Conservation (phyloP, 768 basidiomycete genomes). For the Suillus placidus region DNA sequence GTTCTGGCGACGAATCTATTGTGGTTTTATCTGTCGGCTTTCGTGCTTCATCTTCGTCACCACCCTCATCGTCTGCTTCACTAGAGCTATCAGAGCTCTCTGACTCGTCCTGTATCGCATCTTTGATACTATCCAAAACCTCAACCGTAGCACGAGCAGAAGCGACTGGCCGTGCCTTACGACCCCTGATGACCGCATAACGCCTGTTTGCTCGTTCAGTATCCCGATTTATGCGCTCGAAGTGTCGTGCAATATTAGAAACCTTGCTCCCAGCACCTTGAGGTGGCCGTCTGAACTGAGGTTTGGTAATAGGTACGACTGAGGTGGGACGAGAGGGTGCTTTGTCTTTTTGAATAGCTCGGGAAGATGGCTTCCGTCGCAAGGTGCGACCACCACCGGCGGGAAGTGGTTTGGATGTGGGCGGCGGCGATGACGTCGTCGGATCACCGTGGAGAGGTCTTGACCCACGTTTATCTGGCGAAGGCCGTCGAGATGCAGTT, state of each 20-base stretch:
- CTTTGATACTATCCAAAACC: slow-evolving; percentile 85
- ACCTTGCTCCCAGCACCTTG: slow-evolving; percentile 67
- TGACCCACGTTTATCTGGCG: slow-evolving; percentile 68
- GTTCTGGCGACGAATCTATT: slow-evolving; percentile 35
- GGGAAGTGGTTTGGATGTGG: slow-evolving; percentile 28
- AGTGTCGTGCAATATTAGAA: slow-evolving; percentile 86
- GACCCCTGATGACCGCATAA: slow-evolving; percentile 85
- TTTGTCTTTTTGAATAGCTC: slow-evolving; percentile 40
- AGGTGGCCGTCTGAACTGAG: slow-evolving; percentile 56
- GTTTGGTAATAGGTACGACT: slow-evolving; percentile 39
- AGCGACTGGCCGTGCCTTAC: slow-evolving; percentile 87
- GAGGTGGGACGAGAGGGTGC: slow-evolving; percentile 45
- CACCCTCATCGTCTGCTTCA: slow-evolving; percentile 71
- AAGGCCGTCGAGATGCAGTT: slow-evolving; percentile 62
- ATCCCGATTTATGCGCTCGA: slow-evolving; percentile 81
- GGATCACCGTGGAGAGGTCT: slow-evolving; percentile 40
- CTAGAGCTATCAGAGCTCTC: slow-evolving; percentile 69
- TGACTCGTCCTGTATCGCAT: slow-evolving; percentile 87
- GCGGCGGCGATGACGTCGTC: slow-evolving; percentile 23
- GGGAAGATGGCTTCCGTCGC: slow-evolving; percentile 40
- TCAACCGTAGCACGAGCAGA: slow-evolving; percentile 87
- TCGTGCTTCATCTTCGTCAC: slow-evolving; percentile 53
- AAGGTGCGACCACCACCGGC: slow-evolving; percentile 35
- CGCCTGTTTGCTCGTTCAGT: slow-evolving; percentile 73
- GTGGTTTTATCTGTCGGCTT: slow-evolving; percentile 29